These are phyloP conservation scores for Zopfia rhizophila DNA, from an alignment of 2,329 filamentous ascomycete species.

Conservation along the genomic window DNA sequence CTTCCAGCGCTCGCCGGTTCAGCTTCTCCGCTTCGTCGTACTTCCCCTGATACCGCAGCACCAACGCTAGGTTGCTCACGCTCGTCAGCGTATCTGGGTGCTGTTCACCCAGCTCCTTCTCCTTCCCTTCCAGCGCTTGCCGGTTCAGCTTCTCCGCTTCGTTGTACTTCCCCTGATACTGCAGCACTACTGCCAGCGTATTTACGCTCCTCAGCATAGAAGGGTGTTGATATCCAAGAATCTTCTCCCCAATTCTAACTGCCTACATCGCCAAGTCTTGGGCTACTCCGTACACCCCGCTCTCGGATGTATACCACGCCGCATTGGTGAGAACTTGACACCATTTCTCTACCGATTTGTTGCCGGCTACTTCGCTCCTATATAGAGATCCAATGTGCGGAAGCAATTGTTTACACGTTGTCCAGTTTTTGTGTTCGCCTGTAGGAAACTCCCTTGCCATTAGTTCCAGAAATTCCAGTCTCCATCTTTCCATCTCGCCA, in stretches of 20 bases:
- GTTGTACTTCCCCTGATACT: not conserved
- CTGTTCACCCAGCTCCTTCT: slow-evolving; percentile 4
- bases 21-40: too few relatives aligned
- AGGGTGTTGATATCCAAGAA: slow-evolving; percentile 12
- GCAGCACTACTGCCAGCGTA: too few relatives aligned
- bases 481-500: slow-evolving; percentile 18
- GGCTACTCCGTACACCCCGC: slow-evolving; percentile 18
- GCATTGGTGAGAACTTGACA: slow-evolving; percentile 21
- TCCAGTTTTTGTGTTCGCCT: slow-evolving; percentile 22
- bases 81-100: slow-evolving; percentile 3
- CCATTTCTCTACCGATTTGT: slow-evolving; percentile 19
- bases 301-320: slow-evolving; percentile 16
- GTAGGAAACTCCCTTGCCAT: slow-evolving; percentile 24
- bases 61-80: slow-evolving; percentile 23
- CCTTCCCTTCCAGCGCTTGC: not conserved
- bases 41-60: too few relatives aligned
- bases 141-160: too few relatives aligned
- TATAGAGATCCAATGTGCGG: slow-evolving; percentile 23
- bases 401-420: slow-evolving; percentile 24
- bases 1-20: too few relatives aligned
- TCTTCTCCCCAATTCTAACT: slow-evolving; percentile 10
- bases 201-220: too few relatives aligned
- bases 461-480: slow-evolving; percentile 17
- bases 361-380: slow-evolving; percentile 10
- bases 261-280: slow-evolving; percentile 19